A percentile compares a stretch with the other conserved stretches of the same genome.
These are phyloP conservation scores for Phytophthora vignae DNA, from an alignment of 352 stramenopile genomes.

Conservation along the genomic window DNA sequence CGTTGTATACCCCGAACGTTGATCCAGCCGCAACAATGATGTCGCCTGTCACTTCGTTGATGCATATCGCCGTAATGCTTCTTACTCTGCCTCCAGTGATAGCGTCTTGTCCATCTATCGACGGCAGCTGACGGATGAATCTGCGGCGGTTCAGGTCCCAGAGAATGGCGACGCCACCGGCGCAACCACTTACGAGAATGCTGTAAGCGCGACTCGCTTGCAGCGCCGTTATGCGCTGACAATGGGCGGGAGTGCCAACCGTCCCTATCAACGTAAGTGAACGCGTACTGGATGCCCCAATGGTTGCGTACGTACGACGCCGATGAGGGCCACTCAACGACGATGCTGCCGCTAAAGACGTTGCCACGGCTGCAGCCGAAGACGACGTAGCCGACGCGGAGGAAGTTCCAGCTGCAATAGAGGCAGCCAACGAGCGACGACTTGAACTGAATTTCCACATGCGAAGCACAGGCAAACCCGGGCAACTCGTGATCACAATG, in stretches of 20 bases:
- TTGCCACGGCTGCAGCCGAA: slow-evolving; percentile 38
- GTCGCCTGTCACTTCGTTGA: slow-evolving; percentile 74
- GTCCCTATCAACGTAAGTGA: slow-evolving; percentile 57
- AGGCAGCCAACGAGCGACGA: slow-evolving; percentile 33
- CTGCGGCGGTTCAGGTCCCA: slow-evolving; percentile 79
- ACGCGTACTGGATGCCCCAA: slow-evolving; percentile 37
- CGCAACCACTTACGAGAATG: slow-evolving; percentile 70
- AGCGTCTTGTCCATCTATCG: slow-evolving; percentile 16
- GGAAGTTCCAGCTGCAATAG: slow-evolving; percentile 33
- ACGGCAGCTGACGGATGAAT: slow-evolving; percentile 58
- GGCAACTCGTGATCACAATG: slow-evolving; percentile 62
- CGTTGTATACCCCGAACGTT: slow-evolving; percentile 69
- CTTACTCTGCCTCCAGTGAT: neutral
- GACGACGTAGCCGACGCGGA: slow-evolving; percentile 34
- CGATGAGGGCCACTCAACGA: slow-evolving; percentile 37
- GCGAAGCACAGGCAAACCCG: slow-evolving; percentile 52
- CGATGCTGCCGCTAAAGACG: slow-evolving; percentile 36
- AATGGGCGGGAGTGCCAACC: slow-evolving; percentile 52
- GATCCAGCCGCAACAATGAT: slow-evolving; percentile 59
- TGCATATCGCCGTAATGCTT: slow-evolving; percentile 55
- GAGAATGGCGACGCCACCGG: slow-evolving; percentile 58
- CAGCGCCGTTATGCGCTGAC: slow-evolving; percentile 51
- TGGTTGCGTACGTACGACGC: slow-evolving; percentile 29
- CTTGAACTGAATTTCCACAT: slow-evolving; percentile 58
- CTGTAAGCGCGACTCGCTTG: slow-evolving; percentile 71